Percentiles rank a stretch among this genome's conserved stretches.
These are phyloP conservation scores for Starmerella sirachaensis DNA, from an alignment of 805 yeast genomes.

Conservation along the genomic window DNA sequence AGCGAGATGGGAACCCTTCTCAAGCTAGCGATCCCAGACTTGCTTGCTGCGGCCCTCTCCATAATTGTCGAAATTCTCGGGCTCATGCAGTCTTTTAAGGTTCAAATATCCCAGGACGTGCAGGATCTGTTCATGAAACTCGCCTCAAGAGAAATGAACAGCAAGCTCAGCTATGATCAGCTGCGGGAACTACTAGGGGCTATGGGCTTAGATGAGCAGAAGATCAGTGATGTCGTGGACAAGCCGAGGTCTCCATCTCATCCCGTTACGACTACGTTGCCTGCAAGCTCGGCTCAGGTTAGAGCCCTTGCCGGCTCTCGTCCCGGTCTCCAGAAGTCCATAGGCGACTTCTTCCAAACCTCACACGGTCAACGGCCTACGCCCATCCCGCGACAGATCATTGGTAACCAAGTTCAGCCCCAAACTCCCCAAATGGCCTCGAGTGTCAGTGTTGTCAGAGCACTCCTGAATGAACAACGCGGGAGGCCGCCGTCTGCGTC, in stretches of 20 bases:
- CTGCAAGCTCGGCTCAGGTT: not conserved
- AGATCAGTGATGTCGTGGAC: conserved; percentile 10
- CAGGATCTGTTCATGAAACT: conserved; percentile 38
- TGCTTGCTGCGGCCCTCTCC: conserved; percentile 31
- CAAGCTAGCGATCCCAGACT: conserved; percentile 64
- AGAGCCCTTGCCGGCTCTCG: not conserved
- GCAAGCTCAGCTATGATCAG: conserved; percentile 57
- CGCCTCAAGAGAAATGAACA: conserved; percentile 48
- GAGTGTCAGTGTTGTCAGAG: too few species aligned
- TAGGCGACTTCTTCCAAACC: conserved; percentile 13
- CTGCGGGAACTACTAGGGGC: conserved; percentile 42
- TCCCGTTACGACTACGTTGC: too few species aligned
- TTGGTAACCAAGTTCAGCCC: conserved; percentile 6
- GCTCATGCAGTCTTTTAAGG: conserved; percentile 28
- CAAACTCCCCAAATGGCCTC: conserved; percentile 7
- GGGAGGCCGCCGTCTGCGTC: not conserved
- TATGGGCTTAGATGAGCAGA: conserved; percentile 6
- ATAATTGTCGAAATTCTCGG: conserved; percentile 23
- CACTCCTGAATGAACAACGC: conserved; percentile 1
- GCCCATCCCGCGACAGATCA: conserved; percentile 4
- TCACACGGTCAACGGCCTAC: conserved; percentile 1
- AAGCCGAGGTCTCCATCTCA: not conserved
- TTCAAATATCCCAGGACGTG: conserved; percentile 41
- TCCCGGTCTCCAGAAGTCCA: conserved; percentile 4
- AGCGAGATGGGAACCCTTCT: conserved; percentile 66